Evolutionary conservation across 2,329 filamentous ascomycete genomes (phyloP).

Genomic region (Monosporascus ibericus): DNA sequence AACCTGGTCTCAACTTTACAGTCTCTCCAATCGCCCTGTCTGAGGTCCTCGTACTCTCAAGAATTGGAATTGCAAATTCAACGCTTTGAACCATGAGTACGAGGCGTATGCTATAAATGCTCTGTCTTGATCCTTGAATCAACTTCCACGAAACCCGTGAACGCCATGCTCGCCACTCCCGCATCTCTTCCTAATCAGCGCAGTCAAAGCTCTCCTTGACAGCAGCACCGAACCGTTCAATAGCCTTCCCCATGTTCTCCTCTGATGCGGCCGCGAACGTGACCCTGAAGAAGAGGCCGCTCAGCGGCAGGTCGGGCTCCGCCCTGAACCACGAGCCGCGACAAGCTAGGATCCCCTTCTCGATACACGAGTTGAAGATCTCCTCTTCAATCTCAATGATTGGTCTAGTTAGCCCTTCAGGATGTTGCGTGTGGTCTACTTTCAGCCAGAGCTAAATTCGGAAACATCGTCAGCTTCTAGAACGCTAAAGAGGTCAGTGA

Average conservation of each 20-base stretch:
- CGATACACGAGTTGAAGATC: constrained; percentile 73
- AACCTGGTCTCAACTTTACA: no score
- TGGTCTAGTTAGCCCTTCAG: constrained; percentile 44
- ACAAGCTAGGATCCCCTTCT: constrained; percentile 72
- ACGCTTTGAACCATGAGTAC: no score
- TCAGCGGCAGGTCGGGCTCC: constrained; percentile 53
- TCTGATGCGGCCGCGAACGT: constrained; percentile 80
- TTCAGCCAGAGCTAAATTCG: constrained; percentile 61
- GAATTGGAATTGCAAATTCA: no score
- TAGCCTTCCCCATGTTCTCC: constrained; percentile 65
- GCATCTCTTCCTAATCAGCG: background rate
- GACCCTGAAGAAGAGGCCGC: constrained; percentile 77
- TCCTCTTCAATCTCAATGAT: constrained; percentile 72
- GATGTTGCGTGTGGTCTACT: constrained; percentile 62
- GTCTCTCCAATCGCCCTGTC: no score
- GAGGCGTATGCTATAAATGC: no score
- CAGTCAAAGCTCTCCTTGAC: constrained; percentile 52
- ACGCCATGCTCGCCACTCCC: background rate
- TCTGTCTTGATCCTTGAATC: no score
- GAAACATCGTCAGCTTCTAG: background rate
- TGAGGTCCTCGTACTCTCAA: no score
- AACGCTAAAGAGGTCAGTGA: background rate
- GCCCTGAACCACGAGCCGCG: constrained; percentile 89
- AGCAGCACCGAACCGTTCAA: constrained; percentile 68
- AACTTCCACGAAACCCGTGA: background rate